These are phyloP conservation scores for Mortierella hygrophila DNA, from an alignment of 192 early-diverging fungal species.

Conservation along the genomic window DNA sequence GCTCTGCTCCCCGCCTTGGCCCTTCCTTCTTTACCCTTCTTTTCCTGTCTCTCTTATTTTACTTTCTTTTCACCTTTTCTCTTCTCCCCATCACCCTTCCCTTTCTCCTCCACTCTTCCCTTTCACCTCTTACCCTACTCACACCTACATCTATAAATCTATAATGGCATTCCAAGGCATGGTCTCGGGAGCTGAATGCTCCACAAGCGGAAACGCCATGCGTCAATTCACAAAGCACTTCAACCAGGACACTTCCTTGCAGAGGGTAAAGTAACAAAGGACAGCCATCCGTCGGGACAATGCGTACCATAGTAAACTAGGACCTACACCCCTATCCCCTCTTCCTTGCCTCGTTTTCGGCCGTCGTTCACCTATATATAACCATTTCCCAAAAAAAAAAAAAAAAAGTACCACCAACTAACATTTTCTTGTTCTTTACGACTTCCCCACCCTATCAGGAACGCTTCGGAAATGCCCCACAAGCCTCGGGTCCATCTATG, in stretches of 20 bases:
- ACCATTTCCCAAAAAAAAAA: not conserved
- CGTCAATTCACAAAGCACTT: constrained; percentile 86
- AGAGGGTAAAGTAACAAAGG: constrained; percentile 69
- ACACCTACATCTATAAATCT: not conserved
- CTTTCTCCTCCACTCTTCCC: not conserved
- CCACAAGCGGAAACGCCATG: constrained; percentile 79
- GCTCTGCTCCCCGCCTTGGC: constrained; percentile 6
- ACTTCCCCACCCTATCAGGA: constrained; percentile 9
- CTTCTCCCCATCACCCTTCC: not conserved
- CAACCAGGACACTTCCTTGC: constrained; percentile 78
- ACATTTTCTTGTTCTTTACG: not conserved
- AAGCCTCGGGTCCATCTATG: constrained; percentile 30
- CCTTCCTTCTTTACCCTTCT: not conserved
- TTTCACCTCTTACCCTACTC: not conserved
- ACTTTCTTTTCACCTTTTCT: not conserved
- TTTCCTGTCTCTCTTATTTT: constrained; percentile 1
- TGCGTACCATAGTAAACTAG: not conserved
- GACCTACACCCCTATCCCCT: not conserved
- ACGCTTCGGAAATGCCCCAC: constrained; percentile 23
- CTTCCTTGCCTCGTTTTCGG: not conserved
- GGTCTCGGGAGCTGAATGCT: constrained; percentile 76
- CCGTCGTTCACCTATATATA: not conserved
- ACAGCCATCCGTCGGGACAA: not conserved
- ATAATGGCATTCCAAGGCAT: constrained; percentile 54
- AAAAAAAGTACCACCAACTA: not conserved